phyloP scores from a whole-genome alignment of 2,329 filamentous ascomycete species.

The Cladorrhinum sp. region DNA sequence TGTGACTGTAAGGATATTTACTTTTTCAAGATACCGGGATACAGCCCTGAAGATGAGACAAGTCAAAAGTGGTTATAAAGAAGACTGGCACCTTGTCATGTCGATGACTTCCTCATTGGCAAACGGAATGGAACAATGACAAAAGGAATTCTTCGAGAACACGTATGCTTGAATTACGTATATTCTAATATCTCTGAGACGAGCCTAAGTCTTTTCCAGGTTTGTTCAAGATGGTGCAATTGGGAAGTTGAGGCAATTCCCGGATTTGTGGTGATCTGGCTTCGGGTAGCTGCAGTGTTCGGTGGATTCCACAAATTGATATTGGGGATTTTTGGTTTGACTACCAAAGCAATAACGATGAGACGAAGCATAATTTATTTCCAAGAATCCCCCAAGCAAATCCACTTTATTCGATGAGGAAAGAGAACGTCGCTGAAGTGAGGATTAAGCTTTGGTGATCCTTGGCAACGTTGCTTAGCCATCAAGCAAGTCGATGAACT shows the following conservation, averaged over 20 bases:
- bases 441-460: constrained; percentile 2
- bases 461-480: constrained; percentile 9
- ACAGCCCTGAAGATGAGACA: not conserved
- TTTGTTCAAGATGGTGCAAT: not conserved
- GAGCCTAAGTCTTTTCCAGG: not conserved
- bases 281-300: not conserved
- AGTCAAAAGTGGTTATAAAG: not conserved
- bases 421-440: not conserved
- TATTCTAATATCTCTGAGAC: not conserved
- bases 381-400: not conserved
- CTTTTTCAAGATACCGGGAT: not conserved
- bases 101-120: constrained; percentile 6
- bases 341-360: not conserved
- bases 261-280: not conserved
- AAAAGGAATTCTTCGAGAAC: not conserved
- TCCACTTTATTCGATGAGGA: not conserved
- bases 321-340: not conserved
- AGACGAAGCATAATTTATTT: not conserved
- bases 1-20: not conserved
- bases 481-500: not conserved
- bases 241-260: not conserved
- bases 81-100: not conserved
- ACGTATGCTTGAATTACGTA: not conserved
- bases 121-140: not conserved
- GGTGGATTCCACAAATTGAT: not conserved